These are phyloP conservation scores for Talaromyces sp. DNA, from an alignment of 2,329 filamentous ascomycete species.

Conservation along the genomic window DNA sequence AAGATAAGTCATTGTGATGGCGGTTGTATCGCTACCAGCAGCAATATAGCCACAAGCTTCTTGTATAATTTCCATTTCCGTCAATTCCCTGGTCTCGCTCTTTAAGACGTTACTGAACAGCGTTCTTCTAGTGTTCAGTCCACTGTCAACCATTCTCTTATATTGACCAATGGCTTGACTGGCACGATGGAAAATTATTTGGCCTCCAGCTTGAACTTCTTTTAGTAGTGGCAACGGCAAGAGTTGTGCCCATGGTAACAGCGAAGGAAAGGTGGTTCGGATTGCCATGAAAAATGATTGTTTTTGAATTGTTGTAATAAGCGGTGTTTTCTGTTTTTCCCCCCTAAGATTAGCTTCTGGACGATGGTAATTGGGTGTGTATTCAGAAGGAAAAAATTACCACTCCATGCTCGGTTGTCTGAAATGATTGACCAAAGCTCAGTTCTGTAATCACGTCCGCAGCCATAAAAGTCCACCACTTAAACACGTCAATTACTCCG, in stretches of 20 bases:
- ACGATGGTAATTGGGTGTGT: neutral
- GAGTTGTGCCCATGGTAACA: conserved; percentile 16
- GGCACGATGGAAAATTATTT: conserved; percentile 20
- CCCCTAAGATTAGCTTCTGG: neutral
- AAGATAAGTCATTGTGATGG: conserved; percentile 47
- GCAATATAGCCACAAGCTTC: conserved; percentile 45
- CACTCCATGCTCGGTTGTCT: conserved; percentile 48
- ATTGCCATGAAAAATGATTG: conserved; percentile 4
- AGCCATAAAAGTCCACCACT: conserved; percentile 53
- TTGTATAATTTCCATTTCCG: conserved; percentile 31
- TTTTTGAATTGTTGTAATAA: conserved; percentile 33
- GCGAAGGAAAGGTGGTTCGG: conserved; percentile 19
- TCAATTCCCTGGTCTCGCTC: conserved; percentile 18
- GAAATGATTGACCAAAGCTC: conserved; percentile 54
- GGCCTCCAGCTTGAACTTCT: conserved; percentile 14
- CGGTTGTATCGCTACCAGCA: conserved; percentile 52
- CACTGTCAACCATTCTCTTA: conserved; percentile 13
- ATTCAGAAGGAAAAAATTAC: conserved; percentile 25
- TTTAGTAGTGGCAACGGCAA: conserved; percentile 23
- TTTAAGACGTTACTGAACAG: conserved; percentile 33
- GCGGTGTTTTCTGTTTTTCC: conserved; percentile 35
- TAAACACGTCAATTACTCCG: conserved; percentile 44
- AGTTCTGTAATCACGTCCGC: conserved; percentile 53
- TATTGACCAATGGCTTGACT: conserved; percentile 22
- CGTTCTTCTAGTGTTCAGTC: conserved; percentile 27